Percentiles rank a stretch among this genome's conserved stretches.
Conservation (phyloP, 2,329 filamentous ascomycete species). For the Escovopsis weberi region DNA sequence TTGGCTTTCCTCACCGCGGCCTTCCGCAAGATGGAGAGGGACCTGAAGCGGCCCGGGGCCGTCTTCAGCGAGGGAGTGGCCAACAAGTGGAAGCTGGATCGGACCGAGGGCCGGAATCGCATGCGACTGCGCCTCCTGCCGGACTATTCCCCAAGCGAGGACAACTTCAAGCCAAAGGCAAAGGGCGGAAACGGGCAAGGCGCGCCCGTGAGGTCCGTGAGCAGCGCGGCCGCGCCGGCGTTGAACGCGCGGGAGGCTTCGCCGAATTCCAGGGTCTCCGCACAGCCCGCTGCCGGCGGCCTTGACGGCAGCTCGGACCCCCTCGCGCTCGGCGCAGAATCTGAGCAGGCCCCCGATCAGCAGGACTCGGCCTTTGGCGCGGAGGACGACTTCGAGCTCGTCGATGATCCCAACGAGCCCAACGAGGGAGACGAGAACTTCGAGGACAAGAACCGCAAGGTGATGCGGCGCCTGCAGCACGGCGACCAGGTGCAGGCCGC, state of each 20-base stretch:
- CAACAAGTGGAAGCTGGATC: constrained; percentile 80
- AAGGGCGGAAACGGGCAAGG: constrained; percentile 41
- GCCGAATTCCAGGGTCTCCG: constrained; percentile 9
- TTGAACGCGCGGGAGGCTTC: background rate
- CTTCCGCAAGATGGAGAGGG: constrained; percentile 65
- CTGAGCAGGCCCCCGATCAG: constrained; percentile 10
- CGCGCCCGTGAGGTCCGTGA: constrained; percentile 19
- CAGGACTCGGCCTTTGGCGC: constrained; percentile 19
- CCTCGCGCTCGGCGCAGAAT: constrained; percentile 11
- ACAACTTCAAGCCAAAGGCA: constrained; percentile 74
- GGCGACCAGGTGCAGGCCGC: constrained; percentile 88
- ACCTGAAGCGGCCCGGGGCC: constrained; percentile 65
- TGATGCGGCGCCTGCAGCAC: constrained; percentile 83
- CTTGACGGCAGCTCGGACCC: constrained; percentile 10
- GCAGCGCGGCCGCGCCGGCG: constrained; percentile 11
- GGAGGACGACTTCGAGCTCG: constrained; percentile 91
- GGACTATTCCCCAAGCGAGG: constrained; percentile 52
- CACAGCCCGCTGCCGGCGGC: constrained; percentile 8
- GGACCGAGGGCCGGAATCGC: constrained; percentile 87
- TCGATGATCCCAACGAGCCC: constrained; percentile 81
- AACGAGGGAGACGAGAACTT: constrained; percentile 62
- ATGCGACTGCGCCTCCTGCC: constrained; percentile 83
- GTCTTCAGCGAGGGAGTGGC: constrained; percentile 54
- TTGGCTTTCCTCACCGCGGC: constrained; percentile 60
- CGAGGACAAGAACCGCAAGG: constrained; percentile 96